phyloP scores from a whole-genome alignment of 1,284 basidiomycete genomes.

The Peniophora sp. region DNA sequence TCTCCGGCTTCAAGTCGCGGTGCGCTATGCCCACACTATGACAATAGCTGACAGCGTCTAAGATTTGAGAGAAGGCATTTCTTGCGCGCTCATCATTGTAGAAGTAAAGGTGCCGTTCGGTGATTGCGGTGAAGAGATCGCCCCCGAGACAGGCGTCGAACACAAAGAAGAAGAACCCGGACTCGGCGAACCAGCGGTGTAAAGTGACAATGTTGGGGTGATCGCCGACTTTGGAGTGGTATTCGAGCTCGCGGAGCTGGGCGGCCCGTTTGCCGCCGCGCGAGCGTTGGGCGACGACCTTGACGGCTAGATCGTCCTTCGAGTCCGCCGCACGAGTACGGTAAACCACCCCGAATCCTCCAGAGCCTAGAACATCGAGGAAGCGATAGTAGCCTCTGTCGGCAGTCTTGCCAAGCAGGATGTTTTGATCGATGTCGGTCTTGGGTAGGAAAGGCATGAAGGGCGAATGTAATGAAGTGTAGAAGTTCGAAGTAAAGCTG shows the following conservation, averaged over 20 bases:
- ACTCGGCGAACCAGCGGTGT: conserved; percentile 46
- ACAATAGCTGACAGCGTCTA: conserved; percentile 56
- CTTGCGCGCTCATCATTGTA: conserved; percentile 43
- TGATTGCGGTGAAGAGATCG: conserved; percentile 59
- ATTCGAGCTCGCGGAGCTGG: conserved; percentile 51
- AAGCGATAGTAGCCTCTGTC: conserved; percentile 55
- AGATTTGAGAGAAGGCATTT: conserved; percentile 46
- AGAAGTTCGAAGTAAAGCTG: too few relatives aligned
- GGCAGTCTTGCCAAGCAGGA: conserved; percentile 22
- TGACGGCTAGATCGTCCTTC: conserved; percentile 53
- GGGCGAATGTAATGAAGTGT: too few relatives aligned
- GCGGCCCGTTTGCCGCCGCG: conserved; percentile 42
- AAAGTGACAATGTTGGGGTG: conserved; percentile 52
- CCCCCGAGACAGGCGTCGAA: conserved; percentile 28
- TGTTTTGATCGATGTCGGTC: too few relatives aligned
- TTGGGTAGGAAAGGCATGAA: too few relatives aligned
- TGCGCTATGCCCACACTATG: conserved; percentile 57
- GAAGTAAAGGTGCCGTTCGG: conserved; percentile 37
- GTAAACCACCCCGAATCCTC: conserved; percentile 81
- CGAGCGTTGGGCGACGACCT: conserved; percentile 51
- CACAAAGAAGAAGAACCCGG: conserved; percentile 15
- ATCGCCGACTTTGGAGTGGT: conserved; percentile 46
- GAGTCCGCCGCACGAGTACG: conserved; percentile 47
- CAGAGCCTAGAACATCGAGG: conserved; percentile 61
- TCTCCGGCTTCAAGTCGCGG: conserved; percentile 71